Evolutionary conservation across 192 early-diverging fungal species (phyloP).

Genomic region (Entomortierella beljakovae): DNA sequence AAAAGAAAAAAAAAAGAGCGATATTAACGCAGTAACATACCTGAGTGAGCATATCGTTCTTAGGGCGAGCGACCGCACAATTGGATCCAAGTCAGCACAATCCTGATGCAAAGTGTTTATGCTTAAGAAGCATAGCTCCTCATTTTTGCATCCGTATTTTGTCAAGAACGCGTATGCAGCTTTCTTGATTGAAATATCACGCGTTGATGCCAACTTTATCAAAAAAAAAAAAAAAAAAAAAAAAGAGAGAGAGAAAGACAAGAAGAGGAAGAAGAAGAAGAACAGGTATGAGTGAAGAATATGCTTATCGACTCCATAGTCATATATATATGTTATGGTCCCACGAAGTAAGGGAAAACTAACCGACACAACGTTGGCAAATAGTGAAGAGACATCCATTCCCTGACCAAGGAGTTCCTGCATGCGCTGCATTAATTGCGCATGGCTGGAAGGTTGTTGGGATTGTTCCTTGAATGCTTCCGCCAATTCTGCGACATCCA

Average conservation of each 20-base stretch:
- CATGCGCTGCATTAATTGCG: conserved; percentile 38
- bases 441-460: conserved; percentile 10
- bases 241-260: background rate
- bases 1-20: background rate
- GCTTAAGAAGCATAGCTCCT: conserved; percentile 49
- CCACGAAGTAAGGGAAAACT: background rate
- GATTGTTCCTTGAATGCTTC: conserved; percentile 50
- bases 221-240: background rate
- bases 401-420: conserved; percentile 54
- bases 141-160: conserved; percentile 39
- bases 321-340: background rate
- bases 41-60: conserved; percentile 54
- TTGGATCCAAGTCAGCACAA: conserved; percentile 44
- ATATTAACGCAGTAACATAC: conserved; percentile 13
- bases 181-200: conserved; percentile 53
- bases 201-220: conserved; percentile 50
- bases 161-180: conserved; percentile 43
- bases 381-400: conserved; percentile 55
- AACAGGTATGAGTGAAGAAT: background rate
- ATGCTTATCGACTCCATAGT: background rate
- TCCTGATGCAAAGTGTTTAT: conserved; percentile 58
- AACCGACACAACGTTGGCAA: conserved; percentile 54
- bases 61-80: conserved; percentile 53
- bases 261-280: background rate
- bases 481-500: conserved; percentile 45